Base-by-base conservation (phyloP, 2,329 filamentous ascomycete genomes). In the Chaetomiaceae sp. region DNA sequence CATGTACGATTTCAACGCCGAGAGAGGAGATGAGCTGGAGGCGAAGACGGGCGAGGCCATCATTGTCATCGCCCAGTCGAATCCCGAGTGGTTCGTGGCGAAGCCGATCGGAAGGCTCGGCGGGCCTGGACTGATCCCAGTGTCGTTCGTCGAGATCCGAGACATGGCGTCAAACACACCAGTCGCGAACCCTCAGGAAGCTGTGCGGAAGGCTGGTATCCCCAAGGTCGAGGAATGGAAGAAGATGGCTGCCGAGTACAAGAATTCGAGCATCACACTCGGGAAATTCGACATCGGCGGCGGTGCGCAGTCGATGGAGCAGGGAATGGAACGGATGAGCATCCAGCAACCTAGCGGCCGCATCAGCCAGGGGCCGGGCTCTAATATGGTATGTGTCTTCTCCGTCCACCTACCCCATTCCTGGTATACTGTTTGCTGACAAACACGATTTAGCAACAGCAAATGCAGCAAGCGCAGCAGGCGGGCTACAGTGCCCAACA, bases 141-240 rank as follows among this genome's bases (percentile, higher is more conserved):
- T 97, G 27, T 95, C 91, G 0, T 97, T 96, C 67, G 89, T 99
- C 60, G 90, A 99, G 70, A 92, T 99, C 60, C 81, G 89, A 66
- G 93, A 97, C 68, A 96, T 96, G 86, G 82, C 83, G 5, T 90
- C 88, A 1, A 90, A 92, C 44, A 82, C 87, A 59, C 79, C 91
- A 0, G 89, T 96, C 1, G 69, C 79, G 16, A 89, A 97, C 67
- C 83, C 92, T 0, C 77, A 87, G 21, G 91, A 91, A 25, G 92
- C 93, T 1, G 89, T 99, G 50, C 82, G 83, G 61, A 84, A 85
- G 60, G 93, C 93, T 2, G 91, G 92, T 17, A 91, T 99, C 7
- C 93, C 93, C 12, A 86, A 85, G 63, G 93, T 99, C 3, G 93
- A 99, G 66, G 93, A 99, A 63, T 99, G 93, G 93, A 99, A 99